These are phyloP conservation scores for Helicostylum pulchrum DNA, from an alignment of 192 early-diverging fungal genomes.

Conservation along the genomic window DNA sequence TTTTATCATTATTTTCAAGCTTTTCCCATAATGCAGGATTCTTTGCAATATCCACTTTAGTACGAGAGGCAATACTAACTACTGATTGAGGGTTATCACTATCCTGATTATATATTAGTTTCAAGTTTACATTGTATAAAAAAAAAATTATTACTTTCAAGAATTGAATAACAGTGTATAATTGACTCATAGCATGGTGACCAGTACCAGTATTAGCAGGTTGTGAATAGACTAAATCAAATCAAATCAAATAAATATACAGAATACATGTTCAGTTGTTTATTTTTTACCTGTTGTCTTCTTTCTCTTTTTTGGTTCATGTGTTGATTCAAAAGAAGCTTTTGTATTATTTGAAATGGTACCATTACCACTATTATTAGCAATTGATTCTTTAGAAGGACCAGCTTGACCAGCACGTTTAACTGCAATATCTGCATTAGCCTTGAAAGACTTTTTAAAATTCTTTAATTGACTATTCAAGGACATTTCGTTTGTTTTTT, in stretches of 20 bases:
- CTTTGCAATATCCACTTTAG: conserved; percentile 53
- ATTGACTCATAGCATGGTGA: conserved; percentile 50
- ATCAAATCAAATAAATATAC: background rate
- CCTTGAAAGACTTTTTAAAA: conserved; percentile 32
- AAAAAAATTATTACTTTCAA: conserved; percentile 39
- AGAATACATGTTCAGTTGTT: background rate
- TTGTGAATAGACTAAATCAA: conserved; percentile 44
- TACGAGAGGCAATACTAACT: conserved; percentile 53
- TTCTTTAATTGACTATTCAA: conserved; percentile 32
- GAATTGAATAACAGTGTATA: conserved; percentile 54
- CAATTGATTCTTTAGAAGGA: too few relatives aligned
- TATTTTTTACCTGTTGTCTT: conserved; percentile 16
- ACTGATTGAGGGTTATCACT: conserved; percentile 57
- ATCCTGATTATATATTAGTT: conserved; percentile 16
- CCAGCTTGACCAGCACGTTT: conserved; percentile 18
- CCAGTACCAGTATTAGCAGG: conserved; percentile 52
- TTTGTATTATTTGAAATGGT: conserved; percentile 26
- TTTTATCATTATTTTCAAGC: conserved; percentile 61
- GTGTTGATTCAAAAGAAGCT: conserved; percentile 24
- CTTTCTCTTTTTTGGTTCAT: conserved; percentile 25
- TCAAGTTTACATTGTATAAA: background rate
- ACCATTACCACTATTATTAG: background rate
- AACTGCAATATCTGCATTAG: conserved; percentile 29
- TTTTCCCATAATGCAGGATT: conserved; percentile 54
- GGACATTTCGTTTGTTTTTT: conserved; percentile 4